Conservation (phyloP, 768 basidiomycete genomes). For the Krasilnikovozyma curviuscula region DNA sequence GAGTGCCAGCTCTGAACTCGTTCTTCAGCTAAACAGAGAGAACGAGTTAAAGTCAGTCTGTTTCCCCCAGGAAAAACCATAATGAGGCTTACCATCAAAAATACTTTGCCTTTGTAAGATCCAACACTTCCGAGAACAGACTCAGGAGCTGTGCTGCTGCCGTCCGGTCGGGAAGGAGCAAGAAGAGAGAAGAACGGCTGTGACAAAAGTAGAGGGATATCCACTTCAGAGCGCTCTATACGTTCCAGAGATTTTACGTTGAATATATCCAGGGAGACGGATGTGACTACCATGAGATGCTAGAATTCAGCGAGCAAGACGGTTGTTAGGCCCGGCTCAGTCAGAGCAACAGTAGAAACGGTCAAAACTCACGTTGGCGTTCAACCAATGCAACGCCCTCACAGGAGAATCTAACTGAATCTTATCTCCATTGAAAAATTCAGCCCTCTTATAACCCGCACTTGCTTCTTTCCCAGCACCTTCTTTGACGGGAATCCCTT, state of each 20-base stretch:
- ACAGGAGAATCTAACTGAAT: no score
- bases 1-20: constrained; percentile 56
- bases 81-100: constrained; percentile 49
- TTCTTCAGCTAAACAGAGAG: constrained; percentile 36
- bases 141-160: no score
- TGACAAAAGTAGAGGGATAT: constrained; percentile 13
- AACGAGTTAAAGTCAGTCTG: background rate
- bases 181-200: constrained; percentile 11
- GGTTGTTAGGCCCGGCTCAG: no score
- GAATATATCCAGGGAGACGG: constrained; percentile 43
- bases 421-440: no score
- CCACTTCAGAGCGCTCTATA: constrained; percentile 36
- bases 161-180: no score
- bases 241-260: constrained; percentile 40
- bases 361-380: no score
- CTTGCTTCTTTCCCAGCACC: no score
- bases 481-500: no score
- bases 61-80: background rate
- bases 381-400: no score
- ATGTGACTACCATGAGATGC: constrained; percentile 29
- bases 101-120: constrained; percentile 76
- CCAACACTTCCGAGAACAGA: constrained; percentile 46
- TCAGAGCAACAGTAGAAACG: no score
- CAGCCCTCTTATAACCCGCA: no score
- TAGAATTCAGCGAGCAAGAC: constrained; percentile 18